Evolutionary conservation across 164 flowering plant genomes (phyloP).

Genomic region (Vitis labrusca): DNA sequence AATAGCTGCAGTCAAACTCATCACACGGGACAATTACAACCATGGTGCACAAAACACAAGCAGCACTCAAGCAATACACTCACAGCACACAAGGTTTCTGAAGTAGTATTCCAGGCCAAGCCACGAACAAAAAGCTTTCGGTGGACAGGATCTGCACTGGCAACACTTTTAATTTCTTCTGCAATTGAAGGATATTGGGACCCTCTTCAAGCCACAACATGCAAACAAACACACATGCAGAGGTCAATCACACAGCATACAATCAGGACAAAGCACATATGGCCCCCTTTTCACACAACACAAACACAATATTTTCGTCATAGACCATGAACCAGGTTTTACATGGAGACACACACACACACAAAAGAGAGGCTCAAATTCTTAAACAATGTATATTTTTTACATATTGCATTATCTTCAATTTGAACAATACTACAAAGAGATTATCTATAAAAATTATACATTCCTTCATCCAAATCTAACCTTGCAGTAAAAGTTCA

Average conservation of each 20-base stretch:
- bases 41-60: constrained; percentile 34
- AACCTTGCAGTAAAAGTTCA: too few species aligned
- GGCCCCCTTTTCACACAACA: constrained; percentile 10
- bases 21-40: constrained; percentile 10
- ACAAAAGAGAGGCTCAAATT: background rate
- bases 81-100: constrained; percentile 88
- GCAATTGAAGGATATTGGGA: constrained; percentile 71
- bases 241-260: constrained; percentile 64
- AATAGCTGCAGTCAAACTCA: background rate
- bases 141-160: constrained; percentile 76
- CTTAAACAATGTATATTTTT: too few species aligned
- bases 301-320: constrained; percentile 8
- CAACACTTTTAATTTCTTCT: constrained; percentile 66
- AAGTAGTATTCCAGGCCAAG: constrained; percentile 75
- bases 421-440: too few species aligned
- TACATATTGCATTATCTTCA: too few species aligned
- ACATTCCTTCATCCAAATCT: too few species aligned
- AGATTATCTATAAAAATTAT: too few species aligned
- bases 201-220: constrained; percentile 65
- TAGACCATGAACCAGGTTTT: background rate
- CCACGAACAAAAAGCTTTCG: constrained; percentile 90
- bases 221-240: constrained; percentile 67
- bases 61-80: constrained; percentile 52
- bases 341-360: background rate
- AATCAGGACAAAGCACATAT: constrained; percentile 20